Evolutionary conservation across 305 asterid genomes (phyloP), one percentile per base, ranked within the genome.

Genomic region (Petunia hybrid): DNA sequence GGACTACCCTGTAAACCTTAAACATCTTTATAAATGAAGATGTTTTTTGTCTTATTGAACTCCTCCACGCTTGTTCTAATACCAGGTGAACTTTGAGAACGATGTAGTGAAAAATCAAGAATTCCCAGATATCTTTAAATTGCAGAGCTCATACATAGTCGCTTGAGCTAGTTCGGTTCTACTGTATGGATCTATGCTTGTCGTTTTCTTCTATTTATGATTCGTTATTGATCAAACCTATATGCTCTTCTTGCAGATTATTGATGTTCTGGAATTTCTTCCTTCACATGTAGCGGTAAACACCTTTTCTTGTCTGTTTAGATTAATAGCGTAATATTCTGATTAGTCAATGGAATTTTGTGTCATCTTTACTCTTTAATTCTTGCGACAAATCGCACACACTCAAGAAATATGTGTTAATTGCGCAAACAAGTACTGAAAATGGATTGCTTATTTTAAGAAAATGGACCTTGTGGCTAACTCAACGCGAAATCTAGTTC

Each of bases 231-330:
- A 73, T 51, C 46, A 12, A 73, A 36, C 45, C 35, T 31, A 63
- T 53, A 73, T 73, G 46, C 63, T 66, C 82, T 63, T 88, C 59
- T 86, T 91, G 93, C 98, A 95, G 98, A 91, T 95, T 82, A 84
- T 95, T 89, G 97, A 95, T 76, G 99, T 94, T 77, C 88, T 95
- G 90, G 96, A 95, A 63, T 95, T 94, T 83, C 84, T 88, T 86
- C 99, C 99, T 60, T 89, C 99, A 80, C 99, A 95, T 84, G 90
- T 95, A 45, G 94, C 90, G 98, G 99, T 95, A 91, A 76, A 87
- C 13, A 57, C 42, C 82, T 69, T 84, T 60, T 63, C 78, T 79
- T 81, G 82, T 83, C 67, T 75, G 40, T 79, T 38, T 76, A 73
- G 36, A 71, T 74, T 79, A 41, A 41, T 61, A 6, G 62, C 5